Conservation (phyloP, 176 grass and related monocot species). For the Hordeum marinum region DNA sequence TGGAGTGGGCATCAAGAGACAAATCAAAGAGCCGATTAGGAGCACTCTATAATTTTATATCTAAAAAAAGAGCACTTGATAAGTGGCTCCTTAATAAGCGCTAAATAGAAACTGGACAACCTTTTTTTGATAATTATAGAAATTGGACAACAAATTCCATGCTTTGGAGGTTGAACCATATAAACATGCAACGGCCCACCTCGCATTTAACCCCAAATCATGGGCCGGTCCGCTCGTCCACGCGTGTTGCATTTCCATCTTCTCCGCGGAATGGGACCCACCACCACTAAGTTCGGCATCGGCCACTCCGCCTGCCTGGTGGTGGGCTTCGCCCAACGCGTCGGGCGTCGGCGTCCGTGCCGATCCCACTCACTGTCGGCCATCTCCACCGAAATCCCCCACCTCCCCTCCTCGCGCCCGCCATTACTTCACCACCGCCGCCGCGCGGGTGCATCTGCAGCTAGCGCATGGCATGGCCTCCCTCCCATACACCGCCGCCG, state of each 20-base stretch:
- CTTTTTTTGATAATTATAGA: too few species aligned
- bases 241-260: neutral
- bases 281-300: neutral
- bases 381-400: slow-evolving; percentile 2
- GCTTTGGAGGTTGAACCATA: too few species aligned
- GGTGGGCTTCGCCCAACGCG: neutral
- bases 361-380: slow-evolving; percentile 4
- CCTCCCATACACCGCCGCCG: neutral
- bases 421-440: neutral
- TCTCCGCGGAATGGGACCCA: neutral
- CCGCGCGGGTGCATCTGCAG: neutral
- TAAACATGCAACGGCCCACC: neutral
- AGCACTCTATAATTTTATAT: too few species aligned
- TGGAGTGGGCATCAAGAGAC: too few species aligned
- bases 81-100: too few species aligned
- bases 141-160: too few species aligned
- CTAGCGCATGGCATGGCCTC: slow-evolving; percentile 20
- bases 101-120: too few species aligned
- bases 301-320: neutral
- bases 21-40: too few species aligned
- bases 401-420: neutral
- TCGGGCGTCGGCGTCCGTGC: slow-evolving; percentile 27
- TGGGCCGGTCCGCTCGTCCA: neutral
- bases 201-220: neutral
- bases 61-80: too few species aligned